Evolutionary conservation across 2,329 filamentous ascomycete genomes (phyloP).

Genomic region (Hypoxylon sp.): DNA sequence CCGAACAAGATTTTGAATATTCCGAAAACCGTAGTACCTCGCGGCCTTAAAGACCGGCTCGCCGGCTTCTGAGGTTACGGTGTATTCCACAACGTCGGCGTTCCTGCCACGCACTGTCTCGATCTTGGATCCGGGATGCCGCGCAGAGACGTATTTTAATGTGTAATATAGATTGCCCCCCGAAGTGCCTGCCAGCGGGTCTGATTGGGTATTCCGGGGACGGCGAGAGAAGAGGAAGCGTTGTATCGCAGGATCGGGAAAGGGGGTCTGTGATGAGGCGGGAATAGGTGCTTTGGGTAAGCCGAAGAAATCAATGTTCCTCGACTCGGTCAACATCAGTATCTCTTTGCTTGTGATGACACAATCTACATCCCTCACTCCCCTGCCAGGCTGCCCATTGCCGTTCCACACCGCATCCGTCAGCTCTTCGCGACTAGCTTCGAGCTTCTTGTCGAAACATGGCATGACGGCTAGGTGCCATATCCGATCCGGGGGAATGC

Average conservation of each 20-base stretch:
- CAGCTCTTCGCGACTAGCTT: constrained; percentile 92
- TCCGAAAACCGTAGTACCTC: constrained; percentile 96
- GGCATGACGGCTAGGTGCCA: constrained; percentile 98
- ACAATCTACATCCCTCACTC: constrained; percentile 91
- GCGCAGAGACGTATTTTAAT: constrained; percentile 78
- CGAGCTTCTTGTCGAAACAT: constrained; percentile 98
- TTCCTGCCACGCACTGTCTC: constrained; percentile 83
- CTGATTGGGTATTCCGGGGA: constrained; percentile 56
- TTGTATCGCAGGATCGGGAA: constrained; percentile 79
- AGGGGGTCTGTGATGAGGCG: constrained; percentile 63
- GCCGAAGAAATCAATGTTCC: constrained; percentile 80
- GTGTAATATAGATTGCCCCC: constrained; percentile 92
- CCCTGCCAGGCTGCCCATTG: constrained; percentile 61
- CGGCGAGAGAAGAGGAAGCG: constrained; percentile 78
- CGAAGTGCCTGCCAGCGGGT: constrained; percentile 77
- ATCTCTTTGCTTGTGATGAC: constrained; percentile 98
- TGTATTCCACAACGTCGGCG: constrained; percentile 89
- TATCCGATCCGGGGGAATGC: constrained; percentile 81
- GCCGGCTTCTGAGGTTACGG: constrained; percentile 68
- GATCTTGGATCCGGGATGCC: constrained; percentile 78
- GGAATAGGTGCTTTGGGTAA: constrained; percentile 72
- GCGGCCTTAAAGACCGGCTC: constrained; percentile 80
- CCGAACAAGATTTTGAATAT: constrained; percentile 98
- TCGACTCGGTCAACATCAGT: constrained; percentile 85
- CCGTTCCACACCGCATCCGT: constrained; percentile 81